Evolutionary conservation across 441 rosid species (phyloP).

Genomic region (Hura crepitans): DNA sequence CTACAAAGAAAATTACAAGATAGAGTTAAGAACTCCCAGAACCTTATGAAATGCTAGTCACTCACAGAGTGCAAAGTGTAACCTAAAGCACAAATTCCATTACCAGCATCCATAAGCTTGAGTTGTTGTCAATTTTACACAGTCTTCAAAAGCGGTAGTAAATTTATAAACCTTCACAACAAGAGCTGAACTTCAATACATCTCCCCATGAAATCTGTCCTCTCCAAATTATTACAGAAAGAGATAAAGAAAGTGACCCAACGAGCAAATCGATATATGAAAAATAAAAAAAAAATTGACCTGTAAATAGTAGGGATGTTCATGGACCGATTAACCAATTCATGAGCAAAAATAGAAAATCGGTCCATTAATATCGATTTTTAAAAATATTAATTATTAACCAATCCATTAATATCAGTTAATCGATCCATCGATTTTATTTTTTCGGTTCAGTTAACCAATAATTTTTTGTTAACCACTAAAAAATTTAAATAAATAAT

Average conservation of each 20-base stretch:
- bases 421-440: too few species aligned
- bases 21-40: too few species aligned
- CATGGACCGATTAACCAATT: too few species aligned
- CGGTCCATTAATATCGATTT: too few species aligned
- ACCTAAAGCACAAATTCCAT: neutral
- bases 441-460: too few species aligned
- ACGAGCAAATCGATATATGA: neutral
- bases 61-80: neutral
- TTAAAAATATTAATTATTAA: too few species aligned
- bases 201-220: neutral
- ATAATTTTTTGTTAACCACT: too few species aligned
- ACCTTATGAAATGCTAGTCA: too few species aligned
- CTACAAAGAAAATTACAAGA: slow-evolving; percentile 29
- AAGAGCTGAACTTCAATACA: neutral
- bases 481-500: too few species aligned
- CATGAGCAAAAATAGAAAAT: too few species aligned
- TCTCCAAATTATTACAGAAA: neutral
- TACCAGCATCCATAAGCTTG: neutral
- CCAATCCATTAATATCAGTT: too few species aligned
- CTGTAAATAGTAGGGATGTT: slow-evolving; percentile 46
- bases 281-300: neutral
- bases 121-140: neutral
- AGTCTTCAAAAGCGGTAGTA: neutral
- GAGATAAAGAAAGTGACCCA: neutral
- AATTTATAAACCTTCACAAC: neutral